Evolutionary conservation across 768 basidiomycete species (phyloP).

Genomic region (Leucosporidium scottii): DNA sequence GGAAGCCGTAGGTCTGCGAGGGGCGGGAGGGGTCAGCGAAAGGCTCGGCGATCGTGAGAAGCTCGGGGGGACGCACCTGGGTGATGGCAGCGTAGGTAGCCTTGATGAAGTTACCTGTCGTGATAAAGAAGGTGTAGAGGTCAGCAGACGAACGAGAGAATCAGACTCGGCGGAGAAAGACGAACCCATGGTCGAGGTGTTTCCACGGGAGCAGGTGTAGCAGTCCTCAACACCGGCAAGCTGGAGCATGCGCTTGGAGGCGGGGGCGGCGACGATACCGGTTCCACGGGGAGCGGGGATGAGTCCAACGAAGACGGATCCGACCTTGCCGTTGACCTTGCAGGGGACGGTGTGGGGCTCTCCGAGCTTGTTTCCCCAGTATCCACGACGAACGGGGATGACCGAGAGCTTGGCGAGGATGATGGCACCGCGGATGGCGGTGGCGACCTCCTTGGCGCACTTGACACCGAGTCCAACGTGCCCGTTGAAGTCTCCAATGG

Average conservation of each 20-base stretch:
- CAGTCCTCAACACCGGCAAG: conserved; percentile 95
- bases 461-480: conserved; percentile 99
- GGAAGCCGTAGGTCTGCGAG: conserved; percentile 62
- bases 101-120: conserved; percentile 78
- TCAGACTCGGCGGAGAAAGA: not conserved
- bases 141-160: conserved; percentile 45
- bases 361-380: conserved; percentile 99
- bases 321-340: conserved; percentile 97
- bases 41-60: not conserved
- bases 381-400: conserved; percentile 95
- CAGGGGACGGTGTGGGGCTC: conserved; percentile 98
- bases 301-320: conserved; percentile 97
- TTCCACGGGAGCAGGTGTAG: conserved; percentile 97
- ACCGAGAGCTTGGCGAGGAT: conserved; percentile 97
- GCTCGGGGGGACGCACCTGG: conserved; percentile 41
- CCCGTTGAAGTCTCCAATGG: conserved; percentile 96
- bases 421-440: conserved; percentile 98
- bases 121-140: not conserved
- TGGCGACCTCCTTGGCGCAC: conserved; percentile 99
- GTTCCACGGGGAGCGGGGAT: conserved; percentile 98
- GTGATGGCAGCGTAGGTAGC: conserved; percentile 60
- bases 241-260: conserved; percentile 91
- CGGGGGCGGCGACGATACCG: conserved; percentile 98
- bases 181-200: conserved; percentile 68
- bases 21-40: not conserved